phyloP scores from a whole-genome alignment of 31 red algal genomes.

The Porphyra umbilicalis region DNA sequence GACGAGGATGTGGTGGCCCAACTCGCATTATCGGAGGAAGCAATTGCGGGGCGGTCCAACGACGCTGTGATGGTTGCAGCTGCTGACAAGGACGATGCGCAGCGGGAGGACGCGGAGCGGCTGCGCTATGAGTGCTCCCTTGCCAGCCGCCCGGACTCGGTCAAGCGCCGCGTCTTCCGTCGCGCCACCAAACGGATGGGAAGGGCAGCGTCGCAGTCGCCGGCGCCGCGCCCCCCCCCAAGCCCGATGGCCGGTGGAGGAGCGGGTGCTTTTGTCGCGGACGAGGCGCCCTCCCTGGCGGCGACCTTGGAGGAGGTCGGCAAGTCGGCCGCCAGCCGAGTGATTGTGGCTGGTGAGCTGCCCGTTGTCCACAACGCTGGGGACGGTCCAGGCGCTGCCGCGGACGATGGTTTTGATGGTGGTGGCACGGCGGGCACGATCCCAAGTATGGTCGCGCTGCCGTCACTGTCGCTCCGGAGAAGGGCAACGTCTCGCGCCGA shows the following conservation, averaged over 20 bases:
- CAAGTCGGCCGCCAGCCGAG: too few species aligned
- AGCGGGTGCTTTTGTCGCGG: background rate
- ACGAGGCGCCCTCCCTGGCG: background rate
- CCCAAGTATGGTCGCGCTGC: background rate
- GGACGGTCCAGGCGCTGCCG: too few species aligned
- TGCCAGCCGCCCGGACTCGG: background rate
- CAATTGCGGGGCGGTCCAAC: background rate
- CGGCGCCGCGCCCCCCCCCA: background rate
- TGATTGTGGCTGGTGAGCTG: too few species aligned
- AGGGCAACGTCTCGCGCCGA: background rate
- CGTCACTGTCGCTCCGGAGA: background rate
- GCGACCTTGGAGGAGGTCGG: background rate
- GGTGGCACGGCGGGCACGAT: too few species aligned
- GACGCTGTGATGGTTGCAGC: background rate
- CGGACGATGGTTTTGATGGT: too few species aligned
- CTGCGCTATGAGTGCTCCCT: background rate
- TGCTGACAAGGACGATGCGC: background rate
- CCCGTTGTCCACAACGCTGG: too few species aligned
- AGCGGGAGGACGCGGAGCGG: background rate
- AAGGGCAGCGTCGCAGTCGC: background rate
- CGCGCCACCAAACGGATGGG: background rate
- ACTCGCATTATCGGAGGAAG: background rate
- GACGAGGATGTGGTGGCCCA: constrained; percentile 20
- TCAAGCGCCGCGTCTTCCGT: background rate
- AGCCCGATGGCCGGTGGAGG: too few species aligned